Percentiles rank a stretch among this genome's conserved stretches.
These are phyloP conservation scores for Daucus carota DNA, from an alignment of 129 eudicot genomes.

Conservation along the genomic window DNA sequence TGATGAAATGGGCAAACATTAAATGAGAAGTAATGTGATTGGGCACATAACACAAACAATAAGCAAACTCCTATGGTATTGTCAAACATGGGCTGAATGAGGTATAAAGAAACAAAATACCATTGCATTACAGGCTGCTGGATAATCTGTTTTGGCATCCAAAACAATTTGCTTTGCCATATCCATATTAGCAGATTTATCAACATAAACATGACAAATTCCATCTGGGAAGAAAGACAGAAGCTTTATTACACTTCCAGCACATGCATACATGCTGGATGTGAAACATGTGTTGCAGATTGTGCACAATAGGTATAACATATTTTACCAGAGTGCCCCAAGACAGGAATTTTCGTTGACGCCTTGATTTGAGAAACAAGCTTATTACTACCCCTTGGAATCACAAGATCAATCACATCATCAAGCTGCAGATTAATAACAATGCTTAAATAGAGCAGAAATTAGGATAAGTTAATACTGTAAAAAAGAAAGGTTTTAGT, in stretches of 20 bases:
- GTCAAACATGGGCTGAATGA: neutral
- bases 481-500: neutral
- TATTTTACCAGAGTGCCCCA: slow-evolving; percentile 87
- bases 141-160: slow-evolving; percentile 95
- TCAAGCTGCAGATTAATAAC: slow-evolving; percentile 56
- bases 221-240: slow-evolving; percentile 58
- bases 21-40: neutral
- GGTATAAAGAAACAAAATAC: slow-evolving; percentile 27
- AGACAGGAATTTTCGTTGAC: slow-evolving; percentile 88
- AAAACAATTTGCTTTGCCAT: slow-evolving; percentile 84
- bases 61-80: neutral
- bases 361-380: slow-evolving; percentile 92
- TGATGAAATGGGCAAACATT: slow-evolving; percentile 12
- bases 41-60: neutral
- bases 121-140: slow-evolving; percentile 99
- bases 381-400: slow-evolving; percentile 97
- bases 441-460: slow-evolving; percentile 7
- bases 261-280: slow-evolving; percentile 12
- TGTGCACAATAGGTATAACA: slow-evolving; percentile 10
- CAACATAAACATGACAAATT: slow-evolving; percentile 93
- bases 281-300: slow-evolving; percentile 8
- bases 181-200: slow-evolving; percentile 78
- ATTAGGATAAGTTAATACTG: neutral
- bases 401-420: slow-evolving; percentile 97
- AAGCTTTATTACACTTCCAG: slow-evolving; percentile 11